Conservation (phyloP, 2,329 filamentous ascomycete genomes). For the Colletotrichum sp. region DNA sequence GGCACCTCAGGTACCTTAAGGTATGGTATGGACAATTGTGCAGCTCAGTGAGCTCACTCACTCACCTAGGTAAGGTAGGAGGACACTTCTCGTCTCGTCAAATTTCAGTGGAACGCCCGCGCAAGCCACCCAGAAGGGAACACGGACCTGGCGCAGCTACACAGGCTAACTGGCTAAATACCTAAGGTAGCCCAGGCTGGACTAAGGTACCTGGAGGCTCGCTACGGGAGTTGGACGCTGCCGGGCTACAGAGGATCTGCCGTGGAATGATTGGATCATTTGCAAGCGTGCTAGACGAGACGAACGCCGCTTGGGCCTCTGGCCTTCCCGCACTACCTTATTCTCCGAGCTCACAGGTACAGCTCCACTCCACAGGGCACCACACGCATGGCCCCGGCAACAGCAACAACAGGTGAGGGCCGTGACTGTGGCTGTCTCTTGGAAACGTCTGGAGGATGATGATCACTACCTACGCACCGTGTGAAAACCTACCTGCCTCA, state of each 20-base stretch:
- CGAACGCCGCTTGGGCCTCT: not conserved
- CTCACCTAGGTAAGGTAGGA: too few relatives aligned
- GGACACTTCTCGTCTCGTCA: not conserved
- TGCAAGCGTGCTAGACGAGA: not conserved
- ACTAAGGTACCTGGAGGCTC: not conserved
- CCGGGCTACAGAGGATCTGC: not conserved
- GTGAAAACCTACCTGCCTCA: not conserved
- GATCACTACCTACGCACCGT: not conserved
- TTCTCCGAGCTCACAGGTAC: not conserved
- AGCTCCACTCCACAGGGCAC: not conserved
- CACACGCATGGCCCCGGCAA: not conserved
- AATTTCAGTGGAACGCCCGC: constrained; percentile 18
- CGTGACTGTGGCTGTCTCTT: not conserved
- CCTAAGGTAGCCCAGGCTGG: not conserved
- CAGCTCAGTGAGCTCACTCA: not conserved
- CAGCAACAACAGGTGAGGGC: not conserved
- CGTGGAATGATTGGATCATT: not conserved
- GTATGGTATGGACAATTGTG: not conserved
- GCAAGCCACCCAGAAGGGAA: not conserved
- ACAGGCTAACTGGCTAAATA: not conserved
- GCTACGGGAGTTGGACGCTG: not conserved
- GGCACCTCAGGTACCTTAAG: not conserved
- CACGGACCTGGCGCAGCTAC: not conserved
- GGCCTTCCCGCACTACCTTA: not conserved
- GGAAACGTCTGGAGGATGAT: not conserved